A percentile compares a stretch with the other conserved stretches of the same genome.
Evolutionary conservation across 2,329 filamentous ascomycete genomes (phyloP).

Genomic region (Penicillium thymicola): DNA sequence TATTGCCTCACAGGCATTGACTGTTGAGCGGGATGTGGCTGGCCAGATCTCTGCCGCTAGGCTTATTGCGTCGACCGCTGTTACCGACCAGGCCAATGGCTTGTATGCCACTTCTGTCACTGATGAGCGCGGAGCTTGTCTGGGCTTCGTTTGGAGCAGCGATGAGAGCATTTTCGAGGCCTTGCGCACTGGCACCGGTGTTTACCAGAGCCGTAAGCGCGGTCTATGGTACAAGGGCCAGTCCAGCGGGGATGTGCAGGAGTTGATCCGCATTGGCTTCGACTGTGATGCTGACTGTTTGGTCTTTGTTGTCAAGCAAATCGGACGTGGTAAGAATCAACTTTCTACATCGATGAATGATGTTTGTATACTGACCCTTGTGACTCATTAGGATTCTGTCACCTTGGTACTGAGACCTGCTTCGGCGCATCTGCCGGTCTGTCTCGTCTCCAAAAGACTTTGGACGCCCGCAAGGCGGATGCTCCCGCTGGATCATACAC

Average conservation of each 20-base stretch:
- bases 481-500: constrained; percentile 92
- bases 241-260: constrained; percentile 88
- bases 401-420: constrained; percentile 86
- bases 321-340: constrained; percentile 60
- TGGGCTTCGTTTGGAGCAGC: constrained; percentile 93
- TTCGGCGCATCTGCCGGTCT: constrained; percentile 83
- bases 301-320: constrained; percentile 84
- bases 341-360: neutral
- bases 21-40: constrained; percentile 60
- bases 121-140: constrained; percentile 76
- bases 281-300: constrained; percentile 95
- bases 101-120: constrained; percentile 88
- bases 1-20: constrained; percentile 67
- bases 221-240: constrained; percentile 97
- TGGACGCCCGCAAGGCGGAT: constrained; percentile 74
- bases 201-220: constrained; percentile 94
- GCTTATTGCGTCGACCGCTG: constrained; percentile 71
- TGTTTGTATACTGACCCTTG: constrained; percentile 15
- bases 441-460: constrained; percentile 79
- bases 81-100: constrained; percentile 76
- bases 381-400: constrained; percentile 68
- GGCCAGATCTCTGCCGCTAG: constrained; percentile 64
- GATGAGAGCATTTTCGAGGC: constrained; percentile 86
- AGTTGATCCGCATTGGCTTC: constrained; percentile 76
- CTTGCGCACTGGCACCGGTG: constrained; percentile 73